Evolutionary conservation across 495 filamentous ascomycete genomes (phyloP).

Genomic region (Annulohypoxylon bovei): DNA sequence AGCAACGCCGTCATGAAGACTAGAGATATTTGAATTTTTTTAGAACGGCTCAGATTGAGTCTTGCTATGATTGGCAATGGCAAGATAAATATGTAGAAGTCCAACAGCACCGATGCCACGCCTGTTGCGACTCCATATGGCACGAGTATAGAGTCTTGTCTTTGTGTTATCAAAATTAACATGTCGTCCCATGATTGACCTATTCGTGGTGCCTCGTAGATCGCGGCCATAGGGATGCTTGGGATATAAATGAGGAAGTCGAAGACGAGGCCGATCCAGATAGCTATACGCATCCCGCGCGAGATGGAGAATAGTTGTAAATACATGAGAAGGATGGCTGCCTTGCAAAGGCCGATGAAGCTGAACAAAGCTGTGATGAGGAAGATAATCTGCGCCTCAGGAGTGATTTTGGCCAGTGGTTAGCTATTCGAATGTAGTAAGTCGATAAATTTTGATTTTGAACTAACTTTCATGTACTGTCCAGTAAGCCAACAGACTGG

Average conservation of each 20-base stretch:
- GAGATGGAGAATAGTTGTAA: conserved; percentile 20
- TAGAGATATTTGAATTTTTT: too few relatives aligned
- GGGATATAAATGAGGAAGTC: conserved; percentile 18
- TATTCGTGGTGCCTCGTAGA: conserved; percentile 8
- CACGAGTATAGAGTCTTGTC: not conserved
- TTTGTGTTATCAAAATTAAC: not conserved
- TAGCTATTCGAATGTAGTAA: too few relatives aligned
- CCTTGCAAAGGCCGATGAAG: conserved; percentile 17
- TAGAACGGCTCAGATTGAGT: too few relatives aligned
- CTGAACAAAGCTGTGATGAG: not conserved
- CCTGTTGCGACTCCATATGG: conserved; percentile 8
- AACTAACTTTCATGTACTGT: conserved; percentile 24
- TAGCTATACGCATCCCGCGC: not conserved
- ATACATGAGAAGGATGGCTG: conserved; percentile 30
- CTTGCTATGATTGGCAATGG: too few relatives aligned
- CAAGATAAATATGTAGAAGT: conserved; percentile 23
- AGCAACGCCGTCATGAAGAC: too few relatives aligned
- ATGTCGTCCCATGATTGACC: conserved; percentile 30
- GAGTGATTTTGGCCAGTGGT: too few relatives aligned
- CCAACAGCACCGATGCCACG: not conserved
- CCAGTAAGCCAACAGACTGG: conserved; percentile 36
- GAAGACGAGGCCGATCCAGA: conserved; percentile 16
- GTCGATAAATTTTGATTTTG: not conserved
- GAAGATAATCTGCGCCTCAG: conserved; percentile 2
- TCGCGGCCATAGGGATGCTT: not conserved